Percentiles rank a stretch among this genome's conserved stretches.
These are phyloP conservation scores for Camellia oleifera DNA, from an alignment of 179 eudicot genomes.

Conservation along the genomic window DNA sequence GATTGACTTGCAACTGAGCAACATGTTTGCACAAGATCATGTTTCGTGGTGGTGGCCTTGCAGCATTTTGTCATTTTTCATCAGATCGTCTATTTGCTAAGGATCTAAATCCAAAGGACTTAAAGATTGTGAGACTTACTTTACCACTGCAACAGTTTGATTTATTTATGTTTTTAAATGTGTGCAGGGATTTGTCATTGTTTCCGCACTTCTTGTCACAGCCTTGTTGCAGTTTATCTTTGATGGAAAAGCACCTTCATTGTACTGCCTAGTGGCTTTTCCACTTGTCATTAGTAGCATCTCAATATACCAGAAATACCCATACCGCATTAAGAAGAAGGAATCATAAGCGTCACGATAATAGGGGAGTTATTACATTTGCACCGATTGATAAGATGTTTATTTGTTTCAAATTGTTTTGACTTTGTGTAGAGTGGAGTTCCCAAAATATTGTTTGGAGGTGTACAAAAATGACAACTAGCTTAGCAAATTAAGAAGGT, in stretches of 20 bases:
- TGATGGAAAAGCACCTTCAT: slow-evolving; percentile 87
- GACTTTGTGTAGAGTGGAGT: not conserved
- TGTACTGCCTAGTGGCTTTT: slow-evolving; percentile 84
- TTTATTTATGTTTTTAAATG: slow-evolving; percentile 3
- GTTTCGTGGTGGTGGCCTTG: not conserved
- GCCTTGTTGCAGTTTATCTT: slow-evolving; percentile 82
- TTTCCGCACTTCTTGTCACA: slow-evolving; percentile 93
- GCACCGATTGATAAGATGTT: not conserved
- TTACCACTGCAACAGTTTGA: not conserved
- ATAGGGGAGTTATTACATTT: not conserved
- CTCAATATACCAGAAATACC: slow-evolving; percentile 84
- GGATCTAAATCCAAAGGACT: not conserved
- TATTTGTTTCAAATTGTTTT: not conserved
- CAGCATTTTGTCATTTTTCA: not conserved
- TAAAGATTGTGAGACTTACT: not conserved
- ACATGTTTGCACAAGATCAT: not conserved
- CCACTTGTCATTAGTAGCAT: slow-evolving; percentile 82
- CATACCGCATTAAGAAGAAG: slow-evolving; percentile 77
- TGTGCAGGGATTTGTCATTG: slow-evolving; percentile 93
- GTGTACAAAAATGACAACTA: not conserved
- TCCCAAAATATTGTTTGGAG: not conserved
- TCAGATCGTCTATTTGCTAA: too few relatives aligned
- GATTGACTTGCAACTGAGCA: too few relatives aligned
- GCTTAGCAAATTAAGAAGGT: not conserved
- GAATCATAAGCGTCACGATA: slow-evolving; percentile 32